Base-by-base conservation (phyloP, 2,329 filamentous ascomycete genomes). In the Pseudopyrenochaeta lycopersici region DNA sequence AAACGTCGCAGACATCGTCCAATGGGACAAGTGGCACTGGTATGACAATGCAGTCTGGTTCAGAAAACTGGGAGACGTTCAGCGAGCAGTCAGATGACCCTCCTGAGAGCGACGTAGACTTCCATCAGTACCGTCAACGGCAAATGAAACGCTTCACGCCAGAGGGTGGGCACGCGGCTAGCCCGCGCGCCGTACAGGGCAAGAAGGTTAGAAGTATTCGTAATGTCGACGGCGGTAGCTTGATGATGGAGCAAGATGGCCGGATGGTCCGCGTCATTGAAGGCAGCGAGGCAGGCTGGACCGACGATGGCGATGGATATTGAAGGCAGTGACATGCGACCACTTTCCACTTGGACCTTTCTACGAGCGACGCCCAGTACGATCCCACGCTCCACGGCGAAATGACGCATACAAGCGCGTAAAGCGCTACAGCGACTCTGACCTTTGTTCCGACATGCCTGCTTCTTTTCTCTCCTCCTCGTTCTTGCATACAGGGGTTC, bases 1-100 rank as follows among this genome's bases (percentile, higher is more conserved):
- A 65, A 42, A 88, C 89, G 12, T 91, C 89, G n/a, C 62, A 66
- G 41, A 88, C 89, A 1, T 93, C 91, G 1, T 75, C 73, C 2
- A 74, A 65, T 18, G 67, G 66, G 15, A 74, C 73, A 4, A 70
- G 68, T n/a, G 66, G 61, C 15, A 74, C 65, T 4, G 77, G 80
- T 18, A 79, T 79, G n/a, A 91, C 90, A 1, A 83, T 83, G 18
- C 83, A 90, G 21, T 92, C 90, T 4, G 91, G 91, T 1, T 96
- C 91, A 3, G 94, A 98, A 77, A 98, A 98, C 74, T 98, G 94
- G 94, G 94, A 98, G 77, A 97, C 93, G 9, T 98, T 95, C 67
- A 93, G 95, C 65, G 91, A 96, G 73, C 87, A 84, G 62, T 92
- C 89, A 56, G 89, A 92, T 67, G 86, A 88, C 0, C 56, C 92